Base-by-base conservation (phyloP, 2,329 filamentous ascomycete species). In the Diaporthe citri region DNA sequence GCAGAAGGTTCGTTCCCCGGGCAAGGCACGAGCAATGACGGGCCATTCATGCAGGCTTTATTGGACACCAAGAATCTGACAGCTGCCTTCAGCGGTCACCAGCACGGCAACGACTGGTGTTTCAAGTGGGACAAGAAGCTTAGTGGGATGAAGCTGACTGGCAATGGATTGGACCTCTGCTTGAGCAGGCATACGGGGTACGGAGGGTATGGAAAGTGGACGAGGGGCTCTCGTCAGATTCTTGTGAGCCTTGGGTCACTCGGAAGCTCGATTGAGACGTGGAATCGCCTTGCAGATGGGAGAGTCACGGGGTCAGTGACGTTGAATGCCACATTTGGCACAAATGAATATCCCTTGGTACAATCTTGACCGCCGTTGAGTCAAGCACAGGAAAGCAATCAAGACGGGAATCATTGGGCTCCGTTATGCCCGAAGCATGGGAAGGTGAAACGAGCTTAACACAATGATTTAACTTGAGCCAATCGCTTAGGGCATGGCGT, bases 131-230 rank as follows among this genome's bases (percentile, higher is more conserved):
- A 87, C 20, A 71, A 43, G 2, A 46, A 77, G 15, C 79, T 83
- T 1, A 77, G 77, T 12, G 79, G 76, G 7, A 80, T 82, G 78
- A 78, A 78, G 2, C 80, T 83, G 1, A 78, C 80, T 4, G 82
- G 79, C 81, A 87, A 84, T 82, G 86, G 83, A 17, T 48, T 83
- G 9, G 80, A 78, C 48, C 72, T 82, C 8, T 83, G 82, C 73
- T 90, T 90, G 77, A 90, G 91, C 10, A 90, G 93, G 76, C 92
- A 92, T 77, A 88, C 90, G 0, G 93, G 93, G 0, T 94, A 94
- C 74, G 93, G 92, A 0, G 93, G 93, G 0, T 94, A 94, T 78
- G 91, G 92, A 0, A 85, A 86, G 59, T 93, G 90, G 89, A 87
- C 88, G 10, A 88, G 92, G 0, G 93, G 92, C 1, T 87, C 87